Evolutionary conservation across 2,329 filamentous ascomycete genomes (phyloP).

Genomic region (Fusarium gaditjirri): DNA sequence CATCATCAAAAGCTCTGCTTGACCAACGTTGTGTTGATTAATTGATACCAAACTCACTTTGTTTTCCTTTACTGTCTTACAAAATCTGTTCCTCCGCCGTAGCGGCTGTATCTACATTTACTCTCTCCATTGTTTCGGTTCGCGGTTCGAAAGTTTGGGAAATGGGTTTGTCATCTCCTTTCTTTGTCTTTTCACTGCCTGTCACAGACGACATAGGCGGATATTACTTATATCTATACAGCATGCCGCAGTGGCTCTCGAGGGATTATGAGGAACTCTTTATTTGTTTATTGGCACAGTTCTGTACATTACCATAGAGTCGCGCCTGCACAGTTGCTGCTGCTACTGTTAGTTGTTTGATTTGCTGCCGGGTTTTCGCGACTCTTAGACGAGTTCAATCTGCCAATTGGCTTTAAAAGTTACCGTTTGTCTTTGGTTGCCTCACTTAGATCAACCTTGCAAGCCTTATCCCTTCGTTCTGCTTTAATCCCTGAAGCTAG

Average conservation of each 20-base stretch:
- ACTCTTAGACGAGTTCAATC: slow-evolving; percentile 53
- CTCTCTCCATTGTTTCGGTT: slow-evolving; percentile 19
- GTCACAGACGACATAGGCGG: slow-evolving; percentile 43
- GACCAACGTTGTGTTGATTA: slow-evolving; percentile 48
- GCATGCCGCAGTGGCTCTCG: slow-evolving; percentile 47
- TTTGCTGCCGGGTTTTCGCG: slow-evolving; percentile 48
- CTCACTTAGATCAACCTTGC: slow-evolving; percentile 22
- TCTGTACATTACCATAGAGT: slow-evolving; percentile 67
- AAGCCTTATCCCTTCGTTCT: slow-evolving; percentile 31
- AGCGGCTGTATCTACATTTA: slow-evolving; percentile 43
- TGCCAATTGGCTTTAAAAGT: slow-evolving; percentile 50
- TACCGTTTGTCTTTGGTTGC: slow-evolving; percentile 41
- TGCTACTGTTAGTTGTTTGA: slow-evolving; percentile 49
- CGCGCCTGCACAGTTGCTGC: slow-evolving; percentile 56
- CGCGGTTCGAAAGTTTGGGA: slow-evolving; percentile 27
- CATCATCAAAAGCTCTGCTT: slow-evolving; percentile 38
- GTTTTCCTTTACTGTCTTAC: slow-evolving; percentile 29
- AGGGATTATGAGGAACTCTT: slow-evolving; percentile 53
- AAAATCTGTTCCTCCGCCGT: slow-evolving; percentile 36
- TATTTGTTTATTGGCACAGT: slow-evolving; percentile 52
- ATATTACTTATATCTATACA: slow-evolving; percentile 43
- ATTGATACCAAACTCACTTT: slow-evolving; percentile 52
- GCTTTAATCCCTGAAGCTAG: slow-evolving; percentile 27
- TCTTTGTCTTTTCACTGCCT: slow-evolving; percentile 32
- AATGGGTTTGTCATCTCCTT: slow-evolving; percentile 47